These are phyloP conservation scores for Aspergillus awamori DNA, from an alignment of 2,329 filamentous ascomycete species.

Conservation along the genomic window DNA sequence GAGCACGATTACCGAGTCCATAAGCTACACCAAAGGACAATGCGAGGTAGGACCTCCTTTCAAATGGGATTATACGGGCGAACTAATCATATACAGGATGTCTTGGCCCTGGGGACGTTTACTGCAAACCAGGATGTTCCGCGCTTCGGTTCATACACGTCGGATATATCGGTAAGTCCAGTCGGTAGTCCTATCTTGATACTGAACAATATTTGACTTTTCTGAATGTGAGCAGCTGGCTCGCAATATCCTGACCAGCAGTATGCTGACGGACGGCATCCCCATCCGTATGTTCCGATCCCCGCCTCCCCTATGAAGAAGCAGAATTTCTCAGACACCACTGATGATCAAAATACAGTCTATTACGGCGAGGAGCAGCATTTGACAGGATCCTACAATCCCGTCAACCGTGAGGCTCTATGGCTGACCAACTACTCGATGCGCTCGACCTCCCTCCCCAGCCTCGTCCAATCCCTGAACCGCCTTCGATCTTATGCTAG, in stretches of 20 bases:
- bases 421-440: constrained; percentile 59
- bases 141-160: constrained; percentile 50
- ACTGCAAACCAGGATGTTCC: constrained; percentile 64
- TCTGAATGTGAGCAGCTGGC: constrained; percentile 31
- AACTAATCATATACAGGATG: background rate
- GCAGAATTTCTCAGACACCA: background rate
- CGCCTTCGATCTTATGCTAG: constrained; percentile 44
- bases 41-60: background rate
- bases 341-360: constrained; percentile 32
- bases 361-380: constrained; percentile 69
- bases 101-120: constrained; percentile 52
- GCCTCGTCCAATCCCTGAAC: constrained; percentile 36
- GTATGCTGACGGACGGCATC: constrained; percentile 61
- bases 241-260: constrained; percentile 64
- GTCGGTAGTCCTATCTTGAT: background rate
- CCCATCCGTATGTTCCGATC: constrained; percentile 48
- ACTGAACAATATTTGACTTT: background rate
- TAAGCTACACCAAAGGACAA: constrained; percentile 1
- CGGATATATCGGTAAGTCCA: constrained; percentile 2
- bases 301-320: background rate
- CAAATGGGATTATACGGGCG: background rate
- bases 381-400: constrained; percentile 53
- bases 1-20: constrained; percentile 29
- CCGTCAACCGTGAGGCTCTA: constrained; percentile 57
- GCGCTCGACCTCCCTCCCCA: constrained; percentile 50